Evolutionary conservation across 495 filamentous ascomycete species (phyloP).

Genomic region (Tricharina praecox): DNA sequence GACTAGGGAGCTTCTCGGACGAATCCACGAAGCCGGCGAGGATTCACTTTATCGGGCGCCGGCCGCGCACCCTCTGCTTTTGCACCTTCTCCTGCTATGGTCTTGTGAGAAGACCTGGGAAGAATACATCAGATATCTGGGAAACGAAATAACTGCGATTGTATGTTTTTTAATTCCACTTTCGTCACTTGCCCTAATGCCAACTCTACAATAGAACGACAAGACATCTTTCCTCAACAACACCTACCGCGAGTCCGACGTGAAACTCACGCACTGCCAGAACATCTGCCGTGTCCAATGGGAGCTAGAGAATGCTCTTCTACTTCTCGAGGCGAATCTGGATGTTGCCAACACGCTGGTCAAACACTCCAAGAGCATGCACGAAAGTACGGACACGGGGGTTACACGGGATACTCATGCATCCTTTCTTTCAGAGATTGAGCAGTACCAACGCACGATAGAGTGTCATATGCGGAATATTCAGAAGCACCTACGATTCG

Average conservation of each 20-base stretch:
- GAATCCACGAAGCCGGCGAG: background rate
- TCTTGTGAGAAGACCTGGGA: conserved; percentile 6
- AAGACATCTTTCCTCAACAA: background rate
- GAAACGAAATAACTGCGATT: background rate
- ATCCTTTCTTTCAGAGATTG: conserved; percentile 1
- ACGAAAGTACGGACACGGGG: background rate
- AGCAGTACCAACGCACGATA: background rate
- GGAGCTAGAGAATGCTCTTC: background rate
- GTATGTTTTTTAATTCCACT: background rate
- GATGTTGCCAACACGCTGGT: background rate
- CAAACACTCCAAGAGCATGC: background rate
- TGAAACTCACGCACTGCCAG: background rate
- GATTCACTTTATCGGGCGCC: background rate
- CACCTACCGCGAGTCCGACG: background rate
- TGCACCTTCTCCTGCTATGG: conserved; percentile 3
- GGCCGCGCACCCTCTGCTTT: background rate
- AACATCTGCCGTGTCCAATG: background rate
- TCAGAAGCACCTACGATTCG: background rate
- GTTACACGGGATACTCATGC: background rate
- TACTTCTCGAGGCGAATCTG: background rate
- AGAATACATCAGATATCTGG: background rate
- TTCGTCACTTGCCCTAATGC: background rate
- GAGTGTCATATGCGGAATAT: background rate
- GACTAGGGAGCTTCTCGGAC: background rate
- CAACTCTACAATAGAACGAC: background rate